Evolutionary conservation across 2,329 filamentous ascomycete genomes (phyloP).

Genomic region (Coniella lustricola): DNA sequence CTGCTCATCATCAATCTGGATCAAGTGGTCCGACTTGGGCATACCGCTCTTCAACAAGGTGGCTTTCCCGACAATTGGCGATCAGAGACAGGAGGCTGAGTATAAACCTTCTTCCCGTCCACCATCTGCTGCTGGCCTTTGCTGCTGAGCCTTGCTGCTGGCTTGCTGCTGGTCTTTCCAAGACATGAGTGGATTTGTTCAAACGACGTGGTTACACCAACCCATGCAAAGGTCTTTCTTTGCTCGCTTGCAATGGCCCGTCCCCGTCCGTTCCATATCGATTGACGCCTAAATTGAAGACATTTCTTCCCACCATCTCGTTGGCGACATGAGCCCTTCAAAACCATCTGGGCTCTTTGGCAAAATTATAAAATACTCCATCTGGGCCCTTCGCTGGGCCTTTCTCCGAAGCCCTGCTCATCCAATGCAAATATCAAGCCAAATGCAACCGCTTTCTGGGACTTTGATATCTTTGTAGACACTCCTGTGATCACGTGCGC

Average conservation of each 20-base stretch:
- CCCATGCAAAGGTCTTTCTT: constrained; percentile 14
- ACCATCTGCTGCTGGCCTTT: constrained; percentile 6
- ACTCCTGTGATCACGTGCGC: too few relatives aligned
- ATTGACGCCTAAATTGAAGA: constrained; percentile 16
- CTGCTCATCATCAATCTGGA: constrained; percentile 13
- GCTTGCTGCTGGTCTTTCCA: constrained; percentile 6
- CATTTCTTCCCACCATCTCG: constrained; percentile 14
- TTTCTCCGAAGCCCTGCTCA: too few relatives aligned
- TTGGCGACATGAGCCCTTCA: constrained; percentile 5
- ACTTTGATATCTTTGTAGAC: too few relatives aligned
- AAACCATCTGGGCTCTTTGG: neutral
- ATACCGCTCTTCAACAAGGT: constrained; percentile 2
- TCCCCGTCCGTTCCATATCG: constrained; percentile 9
- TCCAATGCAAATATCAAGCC: too few relatives aligned
- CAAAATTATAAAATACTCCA: neutral
- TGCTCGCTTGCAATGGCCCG: constrained; percentile 16
- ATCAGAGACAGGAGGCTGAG: constrained; percentile 7
- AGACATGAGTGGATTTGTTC: constrained; percentile 16
- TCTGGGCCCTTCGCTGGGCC: too few relatives aligned
- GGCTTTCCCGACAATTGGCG: constrained; percentile 1
- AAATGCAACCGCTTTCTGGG: too few relatives aligned
- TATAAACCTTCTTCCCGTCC: constrained; percentile 9
- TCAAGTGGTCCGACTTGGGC: constrained; percentile 14
- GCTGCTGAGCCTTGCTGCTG: constrained; percentile 3
- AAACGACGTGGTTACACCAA: constrained; percentile 13